These are phyloP conservation scores for Botrytis deweyae DNA, from an alignment of 2,329 filamentous ascomycete genomes.

Conservation along the genomic window DNA sequence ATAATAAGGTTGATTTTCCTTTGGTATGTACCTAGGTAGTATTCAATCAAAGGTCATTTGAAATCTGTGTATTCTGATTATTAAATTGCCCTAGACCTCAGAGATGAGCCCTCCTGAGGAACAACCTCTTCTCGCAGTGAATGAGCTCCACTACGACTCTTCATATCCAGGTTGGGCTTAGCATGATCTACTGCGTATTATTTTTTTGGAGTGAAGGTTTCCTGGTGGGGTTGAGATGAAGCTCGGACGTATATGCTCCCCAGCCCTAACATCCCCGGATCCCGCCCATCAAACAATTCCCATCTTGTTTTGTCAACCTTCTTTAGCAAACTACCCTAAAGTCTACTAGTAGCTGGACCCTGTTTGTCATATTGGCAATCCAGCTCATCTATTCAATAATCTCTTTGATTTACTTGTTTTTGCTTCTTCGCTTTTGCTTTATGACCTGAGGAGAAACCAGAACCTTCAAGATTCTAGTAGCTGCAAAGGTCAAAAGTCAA, in stretches of 20 bases:
- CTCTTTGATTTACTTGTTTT: background rate
- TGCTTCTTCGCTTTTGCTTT: constrained; percentile 1
- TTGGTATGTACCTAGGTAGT: background rate
- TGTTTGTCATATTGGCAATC: background rate
- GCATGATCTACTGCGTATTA: background rate
- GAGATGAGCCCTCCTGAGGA: background rate
- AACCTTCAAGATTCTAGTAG: background rate
- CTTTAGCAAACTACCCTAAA: background rate
- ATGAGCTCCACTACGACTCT: background rate
- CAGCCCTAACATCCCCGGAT: constrained; percentile 1
- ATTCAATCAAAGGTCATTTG: background rate
- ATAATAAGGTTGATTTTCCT: background rate
- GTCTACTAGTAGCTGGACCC: background rate
- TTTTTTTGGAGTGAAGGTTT: background rate
- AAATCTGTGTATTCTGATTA: too few relatives aligned
- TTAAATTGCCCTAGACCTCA: too few relatives aligned
- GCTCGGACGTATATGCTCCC: background rate
- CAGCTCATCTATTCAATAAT: background rate
- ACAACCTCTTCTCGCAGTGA: background rate
- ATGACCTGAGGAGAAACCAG: background rate
- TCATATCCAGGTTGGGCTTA: background rate
- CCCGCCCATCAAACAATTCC: background rate
- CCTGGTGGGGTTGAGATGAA: background rate
- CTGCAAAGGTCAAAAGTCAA: constrained; percentile 3
- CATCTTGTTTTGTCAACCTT: background rate